Evolutionary conservation across 2,329 filamentous ascomycete species (phyloP), one percentile per base, ranked within the genome.

Genomic region (Chaetomium sp.): DNA sequence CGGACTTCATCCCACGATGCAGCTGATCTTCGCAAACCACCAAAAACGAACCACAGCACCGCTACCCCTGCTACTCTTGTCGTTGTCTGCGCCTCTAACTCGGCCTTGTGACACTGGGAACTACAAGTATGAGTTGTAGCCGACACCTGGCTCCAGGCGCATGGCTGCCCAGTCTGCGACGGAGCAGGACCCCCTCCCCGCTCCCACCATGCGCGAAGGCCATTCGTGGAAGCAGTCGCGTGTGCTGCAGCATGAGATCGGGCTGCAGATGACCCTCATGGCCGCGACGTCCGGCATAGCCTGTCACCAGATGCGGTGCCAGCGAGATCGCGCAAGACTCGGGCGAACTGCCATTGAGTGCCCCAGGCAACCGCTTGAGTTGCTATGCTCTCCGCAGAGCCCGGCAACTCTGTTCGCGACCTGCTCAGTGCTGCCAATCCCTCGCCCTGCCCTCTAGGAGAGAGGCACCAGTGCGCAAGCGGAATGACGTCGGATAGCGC

Each of bases 121-220:
- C 53, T n/a, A 42, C 3, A n/a, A n/a, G n/a, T n/a, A n/a, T n/a
- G n/a, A n/a, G n/a, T 56, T 27, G 56, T 50, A 33, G 45, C 55
- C 50, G 35, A 58, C 35, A 62, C 42, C 45, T 57, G 38, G 49
- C 56, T 23, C 25, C 31, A 61, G 69, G 72, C 67, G 72, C 72
- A 74, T 74, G 58, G 72, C 71, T 75, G 73, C 73, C 72, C 73
- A 75, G 72, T 65, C 55, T 67, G 65, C 65, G 51, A 69, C 68
- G 68, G 68, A 68, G 68, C 63, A 62, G 65, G 70, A 71, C 69
- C 64, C 65, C 60, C 65, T 65, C 31, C 45, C 57, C 65, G 62
- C 65, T 65, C 31, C 45, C 57, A 16, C 47, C 47, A 57, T 13
- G 19, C 35, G 49, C 55, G n/a, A 62, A 62, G n/a, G 42, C 63